A percentile compares a stretch with the other conserved stretches of the same genome.
Evolutionary conservation across 2,329 filamentous ascomycete species (phyloP).

Genomic region (Fusarium duplospermum): DNA sequence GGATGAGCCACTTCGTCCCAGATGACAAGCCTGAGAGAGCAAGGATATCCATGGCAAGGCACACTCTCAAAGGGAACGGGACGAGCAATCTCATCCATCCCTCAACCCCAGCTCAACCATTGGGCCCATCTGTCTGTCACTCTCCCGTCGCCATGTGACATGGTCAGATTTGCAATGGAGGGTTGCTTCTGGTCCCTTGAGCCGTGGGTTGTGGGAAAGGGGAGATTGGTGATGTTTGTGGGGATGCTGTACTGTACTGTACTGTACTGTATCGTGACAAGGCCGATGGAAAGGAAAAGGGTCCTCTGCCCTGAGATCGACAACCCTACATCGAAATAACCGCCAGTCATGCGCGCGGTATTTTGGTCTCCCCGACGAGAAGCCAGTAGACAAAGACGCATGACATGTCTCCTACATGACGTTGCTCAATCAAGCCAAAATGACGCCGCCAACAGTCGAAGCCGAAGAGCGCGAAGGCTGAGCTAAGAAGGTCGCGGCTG

Average conservation of each 20-base stretch:
- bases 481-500: background rate
- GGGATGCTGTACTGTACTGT: background rate
- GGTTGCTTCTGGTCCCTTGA: background rate
- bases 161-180: background rate
- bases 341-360: background rate
- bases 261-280: background rate
- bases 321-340: background rate
- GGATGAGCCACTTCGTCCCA: background rate
- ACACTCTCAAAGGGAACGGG: background rate
- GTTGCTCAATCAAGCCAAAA: background rate
- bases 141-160: background rate
- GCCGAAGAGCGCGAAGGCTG: background rate
- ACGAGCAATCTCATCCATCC: background rate
- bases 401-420: slow-evolving; percentile 1
- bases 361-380: background rate
- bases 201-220: slow-evolving; percentile 3
- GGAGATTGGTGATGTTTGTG: background rate
- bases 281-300: background rate
- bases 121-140: background rate
- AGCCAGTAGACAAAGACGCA: background rate
- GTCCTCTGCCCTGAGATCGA: background rate
- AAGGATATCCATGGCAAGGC: background rate
- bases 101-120: background rate
- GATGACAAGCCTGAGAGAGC: background rate
- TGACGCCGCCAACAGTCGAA: background rate